Evolutionary conservation across 2,329 filamentous ascomycete species (phyloP).

Genomic region (Beauveria sp.): DNA sequence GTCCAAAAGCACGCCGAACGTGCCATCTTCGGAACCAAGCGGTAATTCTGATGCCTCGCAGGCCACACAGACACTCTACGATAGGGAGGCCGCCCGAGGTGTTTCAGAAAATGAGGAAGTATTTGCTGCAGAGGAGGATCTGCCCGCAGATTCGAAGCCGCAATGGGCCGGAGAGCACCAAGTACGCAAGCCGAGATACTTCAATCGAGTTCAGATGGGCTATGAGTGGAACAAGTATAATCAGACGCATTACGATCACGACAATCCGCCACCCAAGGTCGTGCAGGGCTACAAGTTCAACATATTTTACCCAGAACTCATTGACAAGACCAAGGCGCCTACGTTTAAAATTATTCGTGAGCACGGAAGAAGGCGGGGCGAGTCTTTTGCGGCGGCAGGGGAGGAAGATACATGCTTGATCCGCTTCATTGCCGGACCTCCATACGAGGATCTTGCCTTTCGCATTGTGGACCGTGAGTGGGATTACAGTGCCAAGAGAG

Average conservation of each 20-base stretch:
- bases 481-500: slow-evolving; percentile 95
- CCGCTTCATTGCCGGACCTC: slow-evolving; percentile 87
- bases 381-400: slow-evolving; percentile 87
- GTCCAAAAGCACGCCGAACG: neutral
- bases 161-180: slow-evolving; percentile 80
- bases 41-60: slow-evolving; percentile 70
- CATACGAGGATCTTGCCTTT: slow-evolving; percentile 95
- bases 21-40: neutral
- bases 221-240: slow-evolving; percentile 99
- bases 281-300: slow-evolving; percentile 99
- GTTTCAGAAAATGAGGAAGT: slow-evolving; percentile 93
- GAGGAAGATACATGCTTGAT: slow-evolving; percentile 97
- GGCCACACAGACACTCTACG: slow-evolving; percentile 81
- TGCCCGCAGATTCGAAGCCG: slow-evolving; percentile 52
- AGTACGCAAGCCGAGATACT: slow-evolving; percentile 89
- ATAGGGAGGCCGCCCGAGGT: slow-evolving; percentile 85
- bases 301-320: slow-evolving; percentile 95
- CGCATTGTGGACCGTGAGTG: slow-evolving; percentile 97
- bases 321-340: slow-evolving; percentile 89
- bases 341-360: slow-evolving; percentile 95
- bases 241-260: slow-evolving; percentile 97
- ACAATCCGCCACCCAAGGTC: slow-evolving; percentile 94
- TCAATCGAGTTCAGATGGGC: slow-evolving; percentile 97
- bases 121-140: slow-evolving; percentile 80
- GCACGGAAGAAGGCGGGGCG: slow-evolving; percentile 77